phyloP scores from a whole-genome alignment of 495 filamentous ascomycete species.

The Podospora australis region DNA sequence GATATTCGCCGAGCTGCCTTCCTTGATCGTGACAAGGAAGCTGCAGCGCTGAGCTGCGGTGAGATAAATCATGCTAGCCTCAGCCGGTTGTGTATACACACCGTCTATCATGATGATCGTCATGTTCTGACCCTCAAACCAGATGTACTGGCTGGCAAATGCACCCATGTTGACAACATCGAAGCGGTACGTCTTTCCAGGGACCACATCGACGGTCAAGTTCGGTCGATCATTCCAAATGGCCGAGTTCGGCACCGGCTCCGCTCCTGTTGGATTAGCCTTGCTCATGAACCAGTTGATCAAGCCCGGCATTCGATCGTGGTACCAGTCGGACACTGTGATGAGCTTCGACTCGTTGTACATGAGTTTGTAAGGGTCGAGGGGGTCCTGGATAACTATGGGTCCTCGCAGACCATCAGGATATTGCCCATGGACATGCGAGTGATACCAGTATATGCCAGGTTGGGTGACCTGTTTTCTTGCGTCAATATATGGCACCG shows the following conservation, averaged over 20 bases:
- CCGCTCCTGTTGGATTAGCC: slow-evolving; percentile 53
- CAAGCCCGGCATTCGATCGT: slow-evolving; percentile 53
- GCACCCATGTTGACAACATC: slow-evolving; percentile 67
- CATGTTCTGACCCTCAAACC: slow-evolving; percentile 67
- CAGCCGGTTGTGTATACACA: slow-evolving; percentile 51
- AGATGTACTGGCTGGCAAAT: slow-evolving; percentile 62
- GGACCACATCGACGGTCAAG: slow-evolving; percentile 42
- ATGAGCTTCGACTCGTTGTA: slow-evolving; percentile 63
- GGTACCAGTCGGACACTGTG: slow-evolving; percentile 63
- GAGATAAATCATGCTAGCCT: slow-evolving; percentile 58
- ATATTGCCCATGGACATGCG: slow-evolving; percentile 61
- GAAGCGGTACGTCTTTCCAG: slow-evolving; percentile 76
- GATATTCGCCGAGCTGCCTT: slow-evolving; percentile 58
- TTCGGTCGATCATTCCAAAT: slow-evolving; percentile 65
- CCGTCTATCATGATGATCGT: slow-evolving; percentile 53
- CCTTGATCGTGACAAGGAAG: slow-evolving; percentile 60
- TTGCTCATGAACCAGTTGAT: slow-evolving; percentile 52
- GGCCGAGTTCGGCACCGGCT: slow-evolving; percentile 60
- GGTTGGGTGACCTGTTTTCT: too few species aligned
- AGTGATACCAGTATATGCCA: slow-evolving; percentile 83
- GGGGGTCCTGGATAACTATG: slow-evolving; percentile 63
- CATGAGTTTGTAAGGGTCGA: slow-evolving; percentile 50
- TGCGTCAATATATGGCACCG: too few species aligned
- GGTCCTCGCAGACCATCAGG: slow-evolving; percentile 70
- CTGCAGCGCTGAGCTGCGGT: slow-evolving; percentile 65